Evolutionary conservation across 768 basidiomycete species (phyloP).

Genomic region (Tubosaeta sp.): DNA sequence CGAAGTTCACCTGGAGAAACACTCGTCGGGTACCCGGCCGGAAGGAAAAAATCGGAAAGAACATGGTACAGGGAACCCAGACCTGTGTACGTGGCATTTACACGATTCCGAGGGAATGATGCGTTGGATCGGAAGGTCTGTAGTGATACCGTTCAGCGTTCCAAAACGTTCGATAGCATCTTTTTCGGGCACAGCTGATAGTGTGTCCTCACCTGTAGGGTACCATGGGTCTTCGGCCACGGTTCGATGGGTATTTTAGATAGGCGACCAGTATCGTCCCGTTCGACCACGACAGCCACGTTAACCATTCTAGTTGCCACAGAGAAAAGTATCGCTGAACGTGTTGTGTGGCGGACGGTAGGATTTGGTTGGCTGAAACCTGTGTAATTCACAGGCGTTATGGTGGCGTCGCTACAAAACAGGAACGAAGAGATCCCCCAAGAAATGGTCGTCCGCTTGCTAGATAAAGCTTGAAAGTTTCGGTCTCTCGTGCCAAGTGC

Average conservation of each 20-base stretch:
- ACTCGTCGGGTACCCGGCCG: constrained; percentile 56
- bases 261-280: constrained; percentile 19
- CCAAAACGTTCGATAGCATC: not conserved
- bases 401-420: constrained; percentile 10
- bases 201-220: constrained; percentile 17
- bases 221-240: not conserved
- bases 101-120: not conserved
- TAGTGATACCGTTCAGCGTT: constrained; percentile 2
- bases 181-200: constrained; percentile 1
- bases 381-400: constrained; percentile 15
- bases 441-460: constrained; percentile 1
- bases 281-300: constrained; percentile 15
- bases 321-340: not conserved
- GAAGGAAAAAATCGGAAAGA: constrained; percentile 46
- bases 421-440: not conserved
- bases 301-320: not conserved
- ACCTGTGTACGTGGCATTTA: not conserved
- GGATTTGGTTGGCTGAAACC: not conserved
- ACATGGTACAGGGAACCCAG: constrained; percentile 11
- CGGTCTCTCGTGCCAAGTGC: not conserved
- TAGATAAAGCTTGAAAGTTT: not conserved
- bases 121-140: constrained; percentile 3
- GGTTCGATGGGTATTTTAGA: constrained; percentile 13
- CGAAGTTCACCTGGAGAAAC: constrained; percentile 52
- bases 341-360: not conserved